Evolutionary conservation across 2,329 filamentous ascomycete species (phyloP), one percentile per base, ranked within the genome.

Genomic region (Penicillium sp.): DNA sequence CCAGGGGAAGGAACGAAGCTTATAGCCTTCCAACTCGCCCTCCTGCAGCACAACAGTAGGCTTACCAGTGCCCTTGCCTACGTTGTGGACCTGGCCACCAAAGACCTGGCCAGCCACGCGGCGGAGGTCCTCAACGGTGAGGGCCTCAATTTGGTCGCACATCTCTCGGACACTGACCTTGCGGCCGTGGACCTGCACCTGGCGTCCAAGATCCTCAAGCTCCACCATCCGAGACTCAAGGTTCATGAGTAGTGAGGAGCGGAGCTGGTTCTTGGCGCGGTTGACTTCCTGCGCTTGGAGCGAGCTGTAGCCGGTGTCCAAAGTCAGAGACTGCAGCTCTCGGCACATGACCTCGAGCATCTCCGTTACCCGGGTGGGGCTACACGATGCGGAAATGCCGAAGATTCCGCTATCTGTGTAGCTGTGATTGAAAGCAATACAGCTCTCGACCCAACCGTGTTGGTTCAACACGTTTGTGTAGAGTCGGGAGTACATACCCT

Each of bases 401-500:
- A 99, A 99, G 39, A 99, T 84, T 4, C 94, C 94, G 7, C 88
- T 92, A 74, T 99, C 94, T 0, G 90, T 94, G 81, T 99, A 99
- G 43, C 89, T 90, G 80, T 97, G 92, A 80, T 97, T 97, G 80
- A 97, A 97, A 29, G 93, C 89, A 47, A 96, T 82, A 76, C 94
- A 97, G 57, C 86, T 92, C 77, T 99, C 94, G 26, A 99, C 91
- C 93, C 93, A 99, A 64, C 89, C 91, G 76, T 96, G 87, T 76
- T 97, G 92, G 79, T 99, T 99, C 47, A 99, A 84, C 0, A 97
- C 93, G 71, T 97, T 96, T 60, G 92, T 97, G 80, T 97, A 99
- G 8, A 99, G 84, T 11, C 94, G 88, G 35, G 90, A 96, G 80
- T 97, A 97, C 94, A 99, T 99, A 72, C 94, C 94, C 79, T 99